Evolutionary conservation across 2,329 filamentous ascomycete species (phyloP).

Genomic region (Penicillium sp.): DNA sequence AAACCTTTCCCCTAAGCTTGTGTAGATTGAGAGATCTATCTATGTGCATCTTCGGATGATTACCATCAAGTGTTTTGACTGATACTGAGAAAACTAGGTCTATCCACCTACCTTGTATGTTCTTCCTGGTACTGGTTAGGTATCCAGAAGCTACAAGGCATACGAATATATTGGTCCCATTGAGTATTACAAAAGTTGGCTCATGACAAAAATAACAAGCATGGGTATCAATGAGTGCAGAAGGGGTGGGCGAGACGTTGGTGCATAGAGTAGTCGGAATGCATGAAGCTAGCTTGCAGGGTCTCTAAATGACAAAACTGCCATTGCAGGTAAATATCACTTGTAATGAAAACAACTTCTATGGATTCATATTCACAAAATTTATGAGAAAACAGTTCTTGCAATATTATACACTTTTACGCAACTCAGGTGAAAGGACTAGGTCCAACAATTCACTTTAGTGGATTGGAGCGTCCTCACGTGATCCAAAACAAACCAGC

Average conservation of each 20-base stretch:
- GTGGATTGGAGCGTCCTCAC: conserved; percentile 7
- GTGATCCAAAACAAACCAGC: conserved; percentile 27
- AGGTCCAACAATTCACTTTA: background rate
- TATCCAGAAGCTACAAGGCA: no score
- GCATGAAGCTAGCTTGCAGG: background rate
- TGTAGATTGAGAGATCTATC: no score
- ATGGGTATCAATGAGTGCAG: background rate
- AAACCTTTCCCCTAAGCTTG: no score
- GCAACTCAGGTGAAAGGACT: background rate
- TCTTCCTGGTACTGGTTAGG: no score
- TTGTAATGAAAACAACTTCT: background rate
- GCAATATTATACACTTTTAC: background rate
- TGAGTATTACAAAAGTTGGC: background rate
- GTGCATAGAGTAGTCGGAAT: background rate
- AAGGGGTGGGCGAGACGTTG: background rate
- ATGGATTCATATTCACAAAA: background rate
- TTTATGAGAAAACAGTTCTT: background rate
- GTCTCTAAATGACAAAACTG: background rate
- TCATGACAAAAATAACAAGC: background rate
- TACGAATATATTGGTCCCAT: no score
- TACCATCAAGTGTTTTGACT: no score
- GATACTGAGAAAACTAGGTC: no score
- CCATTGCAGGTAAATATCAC: background rate
- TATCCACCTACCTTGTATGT: no score
- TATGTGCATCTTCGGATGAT: no score